phyloP scores from a whole-genome alignment of 305 asterid genomes.

The Rubia balearica region DNA sequence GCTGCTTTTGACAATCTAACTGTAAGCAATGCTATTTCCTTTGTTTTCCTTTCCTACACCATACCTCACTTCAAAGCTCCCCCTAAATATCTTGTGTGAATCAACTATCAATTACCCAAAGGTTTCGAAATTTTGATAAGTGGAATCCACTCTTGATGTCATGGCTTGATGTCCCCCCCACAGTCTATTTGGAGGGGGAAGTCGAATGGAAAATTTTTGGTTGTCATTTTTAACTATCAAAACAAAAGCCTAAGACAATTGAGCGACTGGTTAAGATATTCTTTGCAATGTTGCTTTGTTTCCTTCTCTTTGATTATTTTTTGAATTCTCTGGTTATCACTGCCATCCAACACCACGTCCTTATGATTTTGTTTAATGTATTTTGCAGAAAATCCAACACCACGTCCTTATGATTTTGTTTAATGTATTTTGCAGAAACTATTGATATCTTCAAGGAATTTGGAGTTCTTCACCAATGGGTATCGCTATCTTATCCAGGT shows the following conservation, averaged over 20 bases:
- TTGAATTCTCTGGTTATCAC: not conserved
- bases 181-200: not conserved
- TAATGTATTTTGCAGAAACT: slow-evolving; percentile 52
- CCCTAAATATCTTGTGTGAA: not conserved
- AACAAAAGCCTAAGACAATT: not conserved
- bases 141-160: not conserved
- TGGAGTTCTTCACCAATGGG: slow-evolving; percentile 93
- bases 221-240: not conserved
- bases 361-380: no score
- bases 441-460: slow-evolving; percentile 84
- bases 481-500: slow-evolving; percentile 85
- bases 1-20: slow-evolving; percentile 78
- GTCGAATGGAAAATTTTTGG: no score
- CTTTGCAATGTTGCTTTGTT: not conserved
- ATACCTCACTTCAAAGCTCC: not conserved
- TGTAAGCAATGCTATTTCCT: slow-evolving; percentile 32
- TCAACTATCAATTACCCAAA: no score
- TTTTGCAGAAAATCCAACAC: no score
- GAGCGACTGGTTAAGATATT: not conserved
- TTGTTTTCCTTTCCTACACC: not conserved
- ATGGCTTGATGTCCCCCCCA: not conserved
- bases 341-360: no score
- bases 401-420: slow-evolving; percentile 4
- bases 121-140: no score
- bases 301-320: not conserved